A percentile compares a stretch with the other conserved stretches of the same genome.
phyloP scores from a whole-genome alignment of 31 red algal species.

The Odonthalia washingtoniensis region DNA sequence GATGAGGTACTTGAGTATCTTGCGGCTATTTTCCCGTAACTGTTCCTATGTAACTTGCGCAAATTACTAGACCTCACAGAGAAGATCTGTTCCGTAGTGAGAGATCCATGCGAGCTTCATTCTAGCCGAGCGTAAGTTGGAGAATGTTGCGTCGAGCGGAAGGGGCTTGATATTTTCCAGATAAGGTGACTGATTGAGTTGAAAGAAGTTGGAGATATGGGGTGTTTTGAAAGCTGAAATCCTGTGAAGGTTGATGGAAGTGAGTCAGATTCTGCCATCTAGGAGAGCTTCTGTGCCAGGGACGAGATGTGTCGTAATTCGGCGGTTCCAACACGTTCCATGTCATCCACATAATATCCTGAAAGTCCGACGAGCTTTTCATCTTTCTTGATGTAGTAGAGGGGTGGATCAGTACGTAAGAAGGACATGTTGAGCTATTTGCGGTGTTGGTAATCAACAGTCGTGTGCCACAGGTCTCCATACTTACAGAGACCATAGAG shows the following conservation, averaged over 20 bases:
- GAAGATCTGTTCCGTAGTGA: slow-evolving; percentile 1
- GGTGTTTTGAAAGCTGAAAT: too few species aligned
- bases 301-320: neutral
- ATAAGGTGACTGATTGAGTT: too few species aligned
- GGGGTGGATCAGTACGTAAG: slow-evolving; percentile 38
- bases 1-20: slow-evolving; percentile 8
- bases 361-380: slow-evolving; percentile 19
- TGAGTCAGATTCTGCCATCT: slow-evolving; percentile 14
- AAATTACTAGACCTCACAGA: slow-evolving; percentile 32
- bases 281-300: neutral
- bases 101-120: slow-evolving; percentile 51
- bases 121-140: too few species aligned
- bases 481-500: slow-evolving; percentile 48
- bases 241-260: slow-evolving; percentile 20
- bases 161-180: too few species aligned
- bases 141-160: too few species aligned
- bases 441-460: slow-evolving; percentile 19
- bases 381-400: too few species aligned
- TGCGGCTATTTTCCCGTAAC: neutral
- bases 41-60: slow-evolving; percentile 35
- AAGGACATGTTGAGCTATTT: slow-evolving; percentile 4
- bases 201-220: too few species aligned
- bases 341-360: slow-evolving; percentile 40
- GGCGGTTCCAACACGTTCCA: neutral
- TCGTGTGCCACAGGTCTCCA: slow-evolving; percentile 36